Conservation (phyloP, 2,329 filamentous ascomycete genomes). For the Fusarium poae region DNA sequence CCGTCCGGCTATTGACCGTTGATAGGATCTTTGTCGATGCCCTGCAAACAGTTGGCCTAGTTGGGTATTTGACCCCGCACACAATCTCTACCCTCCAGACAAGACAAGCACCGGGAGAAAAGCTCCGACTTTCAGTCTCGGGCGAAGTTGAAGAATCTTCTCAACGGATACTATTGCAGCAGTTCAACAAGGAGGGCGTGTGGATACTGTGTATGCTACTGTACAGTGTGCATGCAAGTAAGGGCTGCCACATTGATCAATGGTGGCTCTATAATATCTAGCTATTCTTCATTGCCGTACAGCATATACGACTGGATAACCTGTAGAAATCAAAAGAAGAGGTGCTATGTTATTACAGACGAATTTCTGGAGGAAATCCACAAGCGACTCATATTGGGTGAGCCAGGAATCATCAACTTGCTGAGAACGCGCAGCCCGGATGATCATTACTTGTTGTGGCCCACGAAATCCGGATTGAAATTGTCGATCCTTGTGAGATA, state of each 20-base stretch:
- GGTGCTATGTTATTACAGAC: neutral
- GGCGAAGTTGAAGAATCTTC: neutral
- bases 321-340: neutral
- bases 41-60: neutral
- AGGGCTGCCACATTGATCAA: neutral
- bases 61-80: neutral
- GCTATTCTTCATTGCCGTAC: neutral
- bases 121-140: conserved; percentile 11
- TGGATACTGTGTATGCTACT: neutral
- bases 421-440: neutral
- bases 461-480: conserved; percentile 8
- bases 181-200: neutral
- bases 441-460: conserved; percentile 20
- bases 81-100: neutral
- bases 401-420: conserved; percentile 2
- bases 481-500: conserved; percentile 25
- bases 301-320: neutral
- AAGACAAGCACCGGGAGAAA: conserved; percentile 15
- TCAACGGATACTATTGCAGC: neutral
- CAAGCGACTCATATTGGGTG: neutral
- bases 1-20: neutral
- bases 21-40: neutral
- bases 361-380: neutral
- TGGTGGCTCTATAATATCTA: neutral
- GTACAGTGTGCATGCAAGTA: too few relatives aligned